Evolutionary conservation across 2,329 filamentous ascomycete genomes (phyloP), one percentile per base, ranked within the genome.

Genomic region (Orbilia javanica): DNA sequence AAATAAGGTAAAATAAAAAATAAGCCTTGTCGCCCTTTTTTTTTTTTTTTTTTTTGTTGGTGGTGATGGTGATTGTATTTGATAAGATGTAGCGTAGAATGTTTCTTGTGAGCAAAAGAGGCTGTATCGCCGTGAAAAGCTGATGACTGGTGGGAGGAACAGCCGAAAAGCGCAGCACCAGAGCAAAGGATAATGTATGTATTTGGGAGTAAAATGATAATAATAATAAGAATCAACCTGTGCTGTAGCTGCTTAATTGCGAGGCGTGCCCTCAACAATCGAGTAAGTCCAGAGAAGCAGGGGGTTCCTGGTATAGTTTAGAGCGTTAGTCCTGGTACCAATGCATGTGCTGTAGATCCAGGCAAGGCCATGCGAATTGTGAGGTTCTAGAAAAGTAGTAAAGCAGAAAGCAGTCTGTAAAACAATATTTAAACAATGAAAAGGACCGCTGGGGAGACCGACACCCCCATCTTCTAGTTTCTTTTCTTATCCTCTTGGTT

Each of bases 371-470:
- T 76, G 73, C 73, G 73, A 65, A 66, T 25, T 64, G 52, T 70
- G 62, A 31, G 52, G 55, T 74, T 77, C 73, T 77, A 77, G 73
- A 77, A 77, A 57, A 66, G 20, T 27, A 70, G 50, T 46, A 39
- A 50, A 50, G 44, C 39, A 71, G 27, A 25, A 64, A 22, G 57
- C 29, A 48, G 73, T 60, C 57, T 29, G 65, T 66, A 77, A 71
- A 77, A 70, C 73, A 77, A 69, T 60, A 60, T 66, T 77, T 66
- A 77, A 77, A 77, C 42, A 66, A 66, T 63, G 62, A 69, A 67
- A 77, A 68, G 36, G 44, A 20, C 73, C 50, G 66, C 57, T 77
- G 55, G 65, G 42, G 18, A 55, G 57, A 66, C 60, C 68, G 65
- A 77, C 22, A 62, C 65, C 66, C 73, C 60, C 52, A 64, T 64